Evolutionary conservation across 1,284 basidiomycete genomes (phyloP).

Genomic region (Cutaneotrichosporon mucoides): DNA sequence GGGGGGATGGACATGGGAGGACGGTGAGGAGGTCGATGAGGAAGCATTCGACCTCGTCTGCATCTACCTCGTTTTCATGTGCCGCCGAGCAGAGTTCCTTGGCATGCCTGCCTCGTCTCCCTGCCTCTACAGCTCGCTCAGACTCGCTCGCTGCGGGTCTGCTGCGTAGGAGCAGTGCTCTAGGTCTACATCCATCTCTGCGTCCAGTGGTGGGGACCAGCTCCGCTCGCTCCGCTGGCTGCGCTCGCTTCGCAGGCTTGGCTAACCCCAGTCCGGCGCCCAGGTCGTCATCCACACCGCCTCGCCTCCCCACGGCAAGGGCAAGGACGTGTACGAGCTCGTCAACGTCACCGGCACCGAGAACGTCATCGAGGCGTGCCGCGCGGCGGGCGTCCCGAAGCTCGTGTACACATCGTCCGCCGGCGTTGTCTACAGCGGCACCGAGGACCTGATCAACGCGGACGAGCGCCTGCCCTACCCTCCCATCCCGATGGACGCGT

Average conservation of each 20-base stretch:
- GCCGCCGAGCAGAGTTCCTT: too few relatives aligned
- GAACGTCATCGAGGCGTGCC: slow-evolving; percentile 75
- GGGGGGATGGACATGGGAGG: not conserved
- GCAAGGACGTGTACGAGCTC: slow-evolving; percentile 74
- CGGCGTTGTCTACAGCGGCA: slow-evolving; percentile 85
- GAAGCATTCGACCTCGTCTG: too few relatives aligned
- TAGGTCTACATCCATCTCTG: too few relatives aligned
- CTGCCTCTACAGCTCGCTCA: too few relatives aligned
- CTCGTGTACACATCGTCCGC: slow-evolving; percentile 95
- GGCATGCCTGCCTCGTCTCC: too few relatives aligned
- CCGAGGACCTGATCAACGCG: slow-evolving; percentile 68
- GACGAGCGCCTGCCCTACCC: slow-evolving; percentile 85
- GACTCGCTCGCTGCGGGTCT: too few relatives aligned
- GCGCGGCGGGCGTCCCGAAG: slow-evolving; percentile 70
- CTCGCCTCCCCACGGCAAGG: slow-evolving; percentile 74
- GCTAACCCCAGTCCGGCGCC: slow-evolving; percentile 60
- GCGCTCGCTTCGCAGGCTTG: too few relatives aligned
- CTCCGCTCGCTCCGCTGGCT: too few relatives aligned
- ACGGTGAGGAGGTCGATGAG: too few relatives aligned
- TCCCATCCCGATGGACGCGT: slow-evolving; percentile 74
- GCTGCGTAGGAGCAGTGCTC: too few relatives aligned
- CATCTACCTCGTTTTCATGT: too few relatives aligned
- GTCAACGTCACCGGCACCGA: slow-evolving; percentile 93
- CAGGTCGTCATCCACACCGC: slow-evolving; percentile 94
- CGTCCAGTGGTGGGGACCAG: too few relatives aligned